Evolutionary conservation across 805 yeast genomes (phyloP).

Genomic region (Suhomyces pyralidae): DNA sequence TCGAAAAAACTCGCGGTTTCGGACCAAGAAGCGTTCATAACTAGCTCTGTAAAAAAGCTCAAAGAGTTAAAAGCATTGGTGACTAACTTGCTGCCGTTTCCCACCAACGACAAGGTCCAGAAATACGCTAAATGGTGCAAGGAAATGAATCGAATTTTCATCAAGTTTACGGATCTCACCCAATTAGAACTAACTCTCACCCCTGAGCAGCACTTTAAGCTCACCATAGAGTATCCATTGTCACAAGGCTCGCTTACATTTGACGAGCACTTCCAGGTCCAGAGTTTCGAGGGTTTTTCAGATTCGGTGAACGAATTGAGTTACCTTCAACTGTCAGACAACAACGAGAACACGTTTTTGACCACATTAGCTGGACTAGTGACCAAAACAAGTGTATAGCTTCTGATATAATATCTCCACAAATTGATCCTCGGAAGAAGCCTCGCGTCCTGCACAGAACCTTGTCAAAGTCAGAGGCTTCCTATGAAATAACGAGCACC

Average conservation of each 20-base stretch:
- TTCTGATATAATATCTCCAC: neutral
- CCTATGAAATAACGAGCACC: neutral
- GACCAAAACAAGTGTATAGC: neutral
- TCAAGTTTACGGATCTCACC: constrained; percentile 9
- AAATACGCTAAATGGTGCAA: constrained; percentile 22
- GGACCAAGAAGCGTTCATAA: constrained; percentile 8
- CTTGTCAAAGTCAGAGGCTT: neutral
- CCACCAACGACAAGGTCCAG: constrained; percentile 10
- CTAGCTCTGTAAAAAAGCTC: constrained; percentile 1
- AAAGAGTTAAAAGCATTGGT: constrained; percentile 4
- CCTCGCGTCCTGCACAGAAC: neutral
- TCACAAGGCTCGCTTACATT: neutral
- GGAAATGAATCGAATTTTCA: constrained; percentile 19
- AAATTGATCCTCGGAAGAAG: neutral
- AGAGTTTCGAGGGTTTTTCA: neutral
- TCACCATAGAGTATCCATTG: neutral
- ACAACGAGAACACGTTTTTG: constrained; percentile 2
- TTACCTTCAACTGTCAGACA: neutral
- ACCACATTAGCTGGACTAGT: constrained; percentile 4
- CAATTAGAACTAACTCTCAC: constrained; percentile 1
- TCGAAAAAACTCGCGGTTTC: constrained; percentile 2
- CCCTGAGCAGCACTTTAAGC: neutral
- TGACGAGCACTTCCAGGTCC: neutral
- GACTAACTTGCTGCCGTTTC: neutral
- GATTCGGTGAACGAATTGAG: neutral